Evolutionary conservation across 768 basidiomycete species (phyloP).

Genomic region (Mrakia blollopis): DNA sequence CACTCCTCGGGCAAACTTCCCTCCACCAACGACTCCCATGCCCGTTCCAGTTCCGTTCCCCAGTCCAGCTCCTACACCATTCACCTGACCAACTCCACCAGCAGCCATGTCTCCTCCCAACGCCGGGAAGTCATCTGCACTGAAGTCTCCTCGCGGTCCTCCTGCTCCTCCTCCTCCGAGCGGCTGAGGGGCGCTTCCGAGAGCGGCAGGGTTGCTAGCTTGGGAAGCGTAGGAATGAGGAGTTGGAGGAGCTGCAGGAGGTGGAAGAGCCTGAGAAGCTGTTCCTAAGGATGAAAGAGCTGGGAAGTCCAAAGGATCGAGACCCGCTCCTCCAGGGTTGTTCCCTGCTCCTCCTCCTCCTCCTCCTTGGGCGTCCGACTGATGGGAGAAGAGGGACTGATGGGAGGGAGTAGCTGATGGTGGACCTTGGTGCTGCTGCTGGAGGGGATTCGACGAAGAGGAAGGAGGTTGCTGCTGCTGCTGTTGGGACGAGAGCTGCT

Average conservation of each 20-base stretch:
- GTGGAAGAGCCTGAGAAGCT: conserved; percentile 16
- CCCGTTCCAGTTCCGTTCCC: conserved; percentile 28
- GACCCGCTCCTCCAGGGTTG: conserved; percentile 10
- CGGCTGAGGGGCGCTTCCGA: conserved; percentile 10
- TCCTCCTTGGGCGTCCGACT: conserved; percentile 1
- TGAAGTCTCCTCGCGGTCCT: conserved; percentile 23
- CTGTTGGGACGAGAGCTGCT: conserved; percentile 18
- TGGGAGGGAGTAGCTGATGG: conserved; percentile 33
- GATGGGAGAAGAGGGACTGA: conserved; percentile 32
- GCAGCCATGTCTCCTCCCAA: conserved; percentile 24
- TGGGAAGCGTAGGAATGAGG: conserved; percentile 30
- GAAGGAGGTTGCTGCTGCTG: conserved; percentile 22
- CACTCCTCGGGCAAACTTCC: conserved; percentile 27
- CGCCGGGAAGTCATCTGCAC: conserved; percentile 32
- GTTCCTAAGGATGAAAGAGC: conserved; percentile 22
- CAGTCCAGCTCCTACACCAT: conserved; percentile 24
- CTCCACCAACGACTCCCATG: conserved; percentile 31
- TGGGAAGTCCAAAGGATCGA: conserved; percentile 23
- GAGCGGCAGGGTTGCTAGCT: conserved; percentile 11
- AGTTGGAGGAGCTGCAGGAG: conserved; percentile 19
- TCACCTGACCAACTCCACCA: conserved; percentile 11
- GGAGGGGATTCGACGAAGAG: conserved; percentile 5
- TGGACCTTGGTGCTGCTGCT: conserved; percentile 20
- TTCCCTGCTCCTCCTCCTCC: conserved; percentile 1
- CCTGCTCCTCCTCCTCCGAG: conserved; percentile 7